Evolutionary conservation across 306 rosid species (phyloP), one percentile per base, ranked within the genome.

Genomic region (Purshia tridentata): DNA sequence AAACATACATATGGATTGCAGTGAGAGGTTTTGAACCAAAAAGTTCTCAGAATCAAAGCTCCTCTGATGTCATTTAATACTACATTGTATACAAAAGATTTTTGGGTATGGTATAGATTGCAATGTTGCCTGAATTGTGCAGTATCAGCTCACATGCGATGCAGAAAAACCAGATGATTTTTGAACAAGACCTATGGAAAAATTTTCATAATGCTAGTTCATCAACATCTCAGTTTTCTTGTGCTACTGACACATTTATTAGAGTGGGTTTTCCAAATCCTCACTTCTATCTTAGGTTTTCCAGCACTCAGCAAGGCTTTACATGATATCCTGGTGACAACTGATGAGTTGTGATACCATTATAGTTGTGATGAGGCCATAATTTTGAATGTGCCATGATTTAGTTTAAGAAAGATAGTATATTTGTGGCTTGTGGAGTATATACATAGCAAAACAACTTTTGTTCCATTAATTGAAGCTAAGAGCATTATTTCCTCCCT

Each of bases 401-500:
- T 15, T 45, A 37, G 35, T 14, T 74, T 49, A 35, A 42, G 4
- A 20, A 35, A 46, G 42, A 65, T 3, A 22, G 4, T 1, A 12
- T 46, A 61, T 70, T 22, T 13, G 18, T 39, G 39, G 65, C 23
- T 68, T 62, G 42, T 40, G 67, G 56, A 65, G 59, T 65, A 55
- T 5, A 64, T 81, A 40, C 67, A 48, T 46, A 37, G 66, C 4
- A 12, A 54, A 18, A 5, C 14, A 64, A 56, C 16, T 35, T 18
- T 19, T 69, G 47, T 39, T 10, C 40, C 19, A 0, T 20, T 42
- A 41, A 18, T 56, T 10, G 0, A 29, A 35, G 42, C 42, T 29
- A 35, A 29, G 15, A 22, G 14, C 11, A 37, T 73, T 37, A 1
- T 62, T 51, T 52, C 77, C 19, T n/a, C 39, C 44, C 52, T 13